These are phyloP conservation scores for Phaeosphaeriaceae sp. DNA, from an alignment of 2,329 filamentous ascomycete species.

Conservation along the genomic window DNA sequence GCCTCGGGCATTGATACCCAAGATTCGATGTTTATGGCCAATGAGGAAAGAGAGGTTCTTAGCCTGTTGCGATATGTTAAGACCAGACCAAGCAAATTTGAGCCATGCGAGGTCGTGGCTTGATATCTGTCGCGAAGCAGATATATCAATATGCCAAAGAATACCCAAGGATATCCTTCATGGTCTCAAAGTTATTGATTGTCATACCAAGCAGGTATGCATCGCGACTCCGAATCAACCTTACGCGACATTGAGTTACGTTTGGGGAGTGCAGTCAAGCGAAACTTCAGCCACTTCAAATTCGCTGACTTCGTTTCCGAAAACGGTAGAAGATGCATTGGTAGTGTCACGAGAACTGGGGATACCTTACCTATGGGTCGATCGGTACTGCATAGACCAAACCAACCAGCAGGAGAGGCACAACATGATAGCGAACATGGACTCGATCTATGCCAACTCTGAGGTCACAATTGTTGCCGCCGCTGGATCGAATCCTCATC, in stretches of 20 bases:
- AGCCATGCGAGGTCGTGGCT: too few relatives aligned
- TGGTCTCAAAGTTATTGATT: background rate
- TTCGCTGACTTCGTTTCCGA: background rate
- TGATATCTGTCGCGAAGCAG: too few relatives aligned
- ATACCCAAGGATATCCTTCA: too few relatives aligned
- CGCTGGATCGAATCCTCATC: background rate
- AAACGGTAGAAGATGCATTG: background rate
- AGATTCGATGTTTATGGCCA: too few relatives aligned
- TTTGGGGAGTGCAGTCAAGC: background rate
- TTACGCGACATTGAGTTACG: background rate
- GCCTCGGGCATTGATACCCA: too few relatives aligned
- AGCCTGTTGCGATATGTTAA: too few relatives aligned
- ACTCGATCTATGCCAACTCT: constrained; percentile 13
- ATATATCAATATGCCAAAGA: too few relatives aligned
- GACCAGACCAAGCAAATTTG: too few relatives aligned
- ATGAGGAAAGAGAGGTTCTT: too few relatives aligned
- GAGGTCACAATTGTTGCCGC: constrained; percentile 16
- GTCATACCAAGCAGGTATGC: background rate
- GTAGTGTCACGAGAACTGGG: background rate
- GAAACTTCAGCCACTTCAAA: too few relatives aligned
- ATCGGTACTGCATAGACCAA: constrained; percentile 1
- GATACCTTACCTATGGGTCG: background rate
- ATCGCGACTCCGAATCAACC: background rate
- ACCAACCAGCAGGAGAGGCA: constrained; percentile 2
- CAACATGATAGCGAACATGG: constrained; percentile 13